Percentiles rank a stretch among this genome's conserved stretches.
These are phyloP conservation scores for Termitomyces sp. DNA, from an alignment of 1,284 basidiomycete species.

Conservation along the genomic window DNA sequence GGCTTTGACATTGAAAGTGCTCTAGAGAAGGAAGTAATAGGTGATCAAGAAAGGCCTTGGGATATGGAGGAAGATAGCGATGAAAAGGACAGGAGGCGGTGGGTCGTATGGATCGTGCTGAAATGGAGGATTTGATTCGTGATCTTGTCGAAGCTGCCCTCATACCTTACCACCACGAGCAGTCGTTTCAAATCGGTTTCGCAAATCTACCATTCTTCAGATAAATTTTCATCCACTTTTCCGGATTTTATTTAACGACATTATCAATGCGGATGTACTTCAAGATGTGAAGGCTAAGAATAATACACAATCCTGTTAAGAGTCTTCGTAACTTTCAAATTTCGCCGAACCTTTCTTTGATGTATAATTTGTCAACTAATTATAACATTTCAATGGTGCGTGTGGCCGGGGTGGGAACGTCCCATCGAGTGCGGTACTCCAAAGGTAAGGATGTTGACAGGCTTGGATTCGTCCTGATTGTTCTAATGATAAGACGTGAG, in stretches of 20 bases:
- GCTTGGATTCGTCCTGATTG: conserved; percentile 29
- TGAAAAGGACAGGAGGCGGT: conserved; percentile 57
- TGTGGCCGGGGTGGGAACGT: conserved; percentile 10
- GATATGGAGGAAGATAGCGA: conserved; percentile 48
- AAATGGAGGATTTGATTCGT: conserved; percentile 38
- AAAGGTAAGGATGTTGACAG: conserved; percentile 41
- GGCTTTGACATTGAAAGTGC: conserved; percentile 46
- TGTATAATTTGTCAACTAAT: neutral
- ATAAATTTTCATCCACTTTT: conserved; percentile 1
- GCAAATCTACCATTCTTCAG: neutral
- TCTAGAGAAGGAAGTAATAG: conserved; percentile 43
- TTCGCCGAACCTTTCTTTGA: neutral
- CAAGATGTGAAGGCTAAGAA: neutral
- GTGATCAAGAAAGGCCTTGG: conserved; percentile 42
- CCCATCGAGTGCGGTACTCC: conserved; percentile 25
- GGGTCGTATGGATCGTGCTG: conserved; percentile 64
- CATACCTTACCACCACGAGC: neutral
- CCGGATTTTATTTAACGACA: neutral
- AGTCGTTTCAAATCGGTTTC: neutral
- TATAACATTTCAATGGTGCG: conserved; percentile 7
- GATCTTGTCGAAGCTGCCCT: neutral
- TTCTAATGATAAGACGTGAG: conserved; percentile 26
- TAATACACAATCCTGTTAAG: conserved; percentile 1
- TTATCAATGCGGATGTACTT: neutral
- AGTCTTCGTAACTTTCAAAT: neutral